Base-by-base conservation (phyloP, 2,329 filamentous ascomycete genomes). In the Fusarium compactum region DNA sequence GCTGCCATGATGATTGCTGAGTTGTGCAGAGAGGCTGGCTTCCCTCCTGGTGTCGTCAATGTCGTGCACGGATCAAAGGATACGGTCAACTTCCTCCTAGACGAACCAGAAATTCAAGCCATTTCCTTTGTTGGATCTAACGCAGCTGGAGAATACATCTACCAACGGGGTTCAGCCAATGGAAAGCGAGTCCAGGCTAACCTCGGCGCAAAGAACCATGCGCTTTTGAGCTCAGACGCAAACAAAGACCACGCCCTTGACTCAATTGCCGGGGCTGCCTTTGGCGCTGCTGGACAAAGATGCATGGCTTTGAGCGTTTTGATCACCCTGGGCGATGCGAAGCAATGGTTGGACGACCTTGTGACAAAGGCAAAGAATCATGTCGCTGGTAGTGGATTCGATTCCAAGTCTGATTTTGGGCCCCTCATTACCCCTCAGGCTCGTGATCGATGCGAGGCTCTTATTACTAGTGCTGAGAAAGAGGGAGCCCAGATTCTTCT, bases 161-260 rank as follows among this genome's bases (percentile, higher is more conserved):
- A 89, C 80, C 79, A 85, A 46, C 87, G 91, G 50, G 92, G 88
- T 15, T 92, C 90, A 4, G 91, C 91, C 70, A 92, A 94, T 73
- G 92, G 92, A 74, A 95, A 95, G 85, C 89, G 92, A 72, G 91
- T 93, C 29, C 92, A 95, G 81, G 92, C 92, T 75, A 94, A 95
- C 80, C 82, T 94, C 60, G 92, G 92, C 44, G 92, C 92, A 67
- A 94, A 95, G 86, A 95, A 95, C 84, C 92, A 95, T 78, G 92
- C 91, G 15, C 90, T 91, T 48, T 87, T 94, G 16, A 86, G 94
- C 64, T 91, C 92, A 9, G 92, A 95, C 82, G 91, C 89, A 81
- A 93, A 94, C 83, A 93, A 92, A 85, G 92, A 94, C 81, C 90
- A 93, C 65, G 91, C 92, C 41, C 82, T 94, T 61, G 94, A 94